A percentile compares a stretch with the other conserved stretches of the same genome.
These are phyloP conservation scores for Talaromyces islandicus DNA, from an alignment of 2,329 filamentous ascomycete species.

Conservation along the genomic window DNA sequence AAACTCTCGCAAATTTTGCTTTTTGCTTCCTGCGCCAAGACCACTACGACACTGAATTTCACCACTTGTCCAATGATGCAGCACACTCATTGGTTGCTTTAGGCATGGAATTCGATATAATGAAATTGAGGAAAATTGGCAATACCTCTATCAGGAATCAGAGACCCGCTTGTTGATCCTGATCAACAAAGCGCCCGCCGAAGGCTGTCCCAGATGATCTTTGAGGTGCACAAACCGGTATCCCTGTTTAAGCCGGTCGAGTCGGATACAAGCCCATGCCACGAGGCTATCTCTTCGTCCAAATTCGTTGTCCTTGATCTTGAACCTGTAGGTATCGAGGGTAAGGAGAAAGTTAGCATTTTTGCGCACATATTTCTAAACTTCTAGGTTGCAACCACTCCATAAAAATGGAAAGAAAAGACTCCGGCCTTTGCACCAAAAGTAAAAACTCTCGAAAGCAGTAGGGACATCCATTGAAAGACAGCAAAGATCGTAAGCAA, in stretches of 20 bases:
- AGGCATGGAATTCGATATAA: neutral
- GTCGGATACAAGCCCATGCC: slow-evolving; percentile 81
- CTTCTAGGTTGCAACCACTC: neutral
- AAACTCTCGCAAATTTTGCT: neutral
- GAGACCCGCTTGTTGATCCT: slow-evolving; percentile 57
- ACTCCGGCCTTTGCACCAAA: neutral
- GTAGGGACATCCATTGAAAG: neutral
- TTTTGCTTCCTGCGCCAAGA: neutral
- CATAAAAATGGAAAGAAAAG: neutral
- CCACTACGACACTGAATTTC: neutral
- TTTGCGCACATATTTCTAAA: neutral
- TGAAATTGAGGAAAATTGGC: neutral
- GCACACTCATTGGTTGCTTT: neutral
- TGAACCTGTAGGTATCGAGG: slow-evolving; percentile 51
- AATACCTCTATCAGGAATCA: slow-evolving; percentile 6
- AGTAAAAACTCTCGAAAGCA: neutral
- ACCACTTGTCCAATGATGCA: neutral
- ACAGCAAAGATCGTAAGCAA: neutral
- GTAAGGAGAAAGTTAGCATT: neutral
- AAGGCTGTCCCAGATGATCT: slow-evolving; percentile 60
- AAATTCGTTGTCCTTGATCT: slow-evolving; percentile 81
- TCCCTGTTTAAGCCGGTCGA: slow-evolving; percentile 72
- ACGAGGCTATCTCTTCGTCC: slow-evolving; percentile 63
- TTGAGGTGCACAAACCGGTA: slow-evolving; percentile 72
- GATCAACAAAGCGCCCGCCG: slow-evolving; percentile 66